These are phyloP conservation scores for Cocos nucifera DNA, from an alignment of 176 grass and related monocot species.

Conservation along the genomic window DNA sequence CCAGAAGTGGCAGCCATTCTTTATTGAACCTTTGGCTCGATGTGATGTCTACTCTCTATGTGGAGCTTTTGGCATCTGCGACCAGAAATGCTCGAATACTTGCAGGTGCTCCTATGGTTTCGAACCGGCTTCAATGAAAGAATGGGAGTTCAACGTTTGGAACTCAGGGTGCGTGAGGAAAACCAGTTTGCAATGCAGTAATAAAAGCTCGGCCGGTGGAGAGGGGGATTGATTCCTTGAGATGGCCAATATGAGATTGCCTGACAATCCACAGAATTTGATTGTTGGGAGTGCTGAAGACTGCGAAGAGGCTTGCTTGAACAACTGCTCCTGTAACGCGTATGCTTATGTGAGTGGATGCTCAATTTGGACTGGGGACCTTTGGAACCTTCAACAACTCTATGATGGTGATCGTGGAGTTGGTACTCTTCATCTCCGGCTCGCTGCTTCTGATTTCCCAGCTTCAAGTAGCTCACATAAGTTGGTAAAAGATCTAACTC, in stretches of 20 bases:
- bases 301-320: slow-evolving; percentile 36
- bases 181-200: too few relatives aligned
- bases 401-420: slow-evolving; percentile 12
- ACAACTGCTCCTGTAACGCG: slow-evolving; percentile 26
- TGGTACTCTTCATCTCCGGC: slow-evolving; percentile 15
- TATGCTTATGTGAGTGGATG: slow-evolving; percentile 15
- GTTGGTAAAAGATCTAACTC: too few relatives aligned
- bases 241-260: slow-evolving; percentile 27
- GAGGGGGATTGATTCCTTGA: slow-evolving; percentile 29
- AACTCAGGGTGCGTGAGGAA: too few relatives aligned
- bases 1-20: too few relatives aligned
- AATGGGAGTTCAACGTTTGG: too few relatives aligned
- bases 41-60: too few relatives aligned
- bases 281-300: slow-evolving; percentile 1
- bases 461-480: slow-evolving; percentile 1
- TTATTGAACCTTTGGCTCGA: too few relatives aligned
- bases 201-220: background rate
- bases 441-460: slow-evolving; percentile 19
- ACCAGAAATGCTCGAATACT: background rate
- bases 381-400: slow-evolving; percentile 9
- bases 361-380: slow-evolving; percentile 21
- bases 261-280: slow-evolving; percentile 6
- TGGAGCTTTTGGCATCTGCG: slow-evolving; percentile 31
- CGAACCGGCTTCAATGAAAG: too few relatives aligned
- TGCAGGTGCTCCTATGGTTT: too few relatives aligned